A percentile compares a stretch with the other conserved stretches of the same genome.
phyloP scores from a whole-genome alignment of 2,329 filamentous ascomycete genomes.

The Fusarium hainanense region DNA sequence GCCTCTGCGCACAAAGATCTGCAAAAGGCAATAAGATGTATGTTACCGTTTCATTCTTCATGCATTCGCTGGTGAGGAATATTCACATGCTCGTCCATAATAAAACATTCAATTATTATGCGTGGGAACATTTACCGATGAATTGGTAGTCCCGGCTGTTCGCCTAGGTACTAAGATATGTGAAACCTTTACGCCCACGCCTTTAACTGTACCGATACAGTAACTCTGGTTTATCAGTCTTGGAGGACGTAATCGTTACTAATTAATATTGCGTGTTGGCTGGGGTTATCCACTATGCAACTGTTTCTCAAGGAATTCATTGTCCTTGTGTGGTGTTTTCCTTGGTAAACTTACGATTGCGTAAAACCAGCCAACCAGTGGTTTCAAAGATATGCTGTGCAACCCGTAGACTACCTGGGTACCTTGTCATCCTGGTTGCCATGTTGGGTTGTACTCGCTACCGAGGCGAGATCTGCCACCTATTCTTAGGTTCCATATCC shows the following conservation, averaged over 20 bases:
- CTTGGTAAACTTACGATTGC: constrained; percentile 1
- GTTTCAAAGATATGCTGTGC: background rate
- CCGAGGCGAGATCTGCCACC: constrained; percentile 20
- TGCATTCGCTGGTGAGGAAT: background rate
- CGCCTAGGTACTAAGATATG: background rate
- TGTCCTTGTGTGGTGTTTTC: background rate
- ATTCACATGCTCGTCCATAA: background rate
- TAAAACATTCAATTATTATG: background rate
- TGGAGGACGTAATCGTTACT: background rate
- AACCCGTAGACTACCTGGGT: background rate
- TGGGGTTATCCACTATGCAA: background rate
- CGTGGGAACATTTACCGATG: background rate
- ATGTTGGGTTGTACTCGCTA: constrained; percentile 7
- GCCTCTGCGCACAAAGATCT: background rate
- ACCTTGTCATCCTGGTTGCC: background rate
- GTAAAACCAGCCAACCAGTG: background rate
- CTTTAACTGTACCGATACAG: background rate
- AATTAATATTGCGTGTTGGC: background rate
- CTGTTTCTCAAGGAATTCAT: background rate
- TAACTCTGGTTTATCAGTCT: background rate
- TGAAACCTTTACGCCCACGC: background rate
- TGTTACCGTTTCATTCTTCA: background rate
- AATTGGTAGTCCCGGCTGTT: background rate
- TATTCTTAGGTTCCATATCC: constrained; percentile 29
- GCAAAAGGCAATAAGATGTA: background rate